These are phyloP conservation scores for Nigrospora osmanthi DNA, from an alignment of 2,329 filamentous ascomycete genomes.

Conservation along the genomic window DNA sequence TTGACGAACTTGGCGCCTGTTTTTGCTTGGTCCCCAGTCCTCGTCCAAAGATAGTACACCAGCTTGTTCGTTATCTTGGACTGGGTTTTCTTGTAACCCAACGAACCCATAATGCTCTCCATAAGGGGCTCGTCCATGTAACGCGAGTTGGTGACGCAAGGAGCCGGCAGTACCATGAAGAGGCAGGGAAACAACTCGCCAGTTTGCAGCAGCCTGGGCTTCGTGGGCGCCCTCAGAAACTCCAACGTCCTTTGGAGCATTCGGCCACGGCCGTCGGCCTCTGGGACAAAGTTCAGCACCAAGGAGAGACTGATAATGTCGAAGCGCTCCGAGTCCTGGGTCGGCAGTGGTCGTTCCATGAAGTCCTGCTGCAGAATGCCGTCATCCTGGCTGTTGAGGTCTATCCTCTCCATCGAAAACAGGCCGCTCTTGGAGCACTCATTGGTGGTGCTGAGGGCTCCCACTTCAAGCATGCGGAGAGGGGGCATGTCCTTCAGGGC, in stretches of 20 bases:
- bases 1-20: conserved; percentile 50
- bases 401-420: conserved; percentile 76
- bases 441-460: conserved; percentile 77
- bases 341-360: conserved; percentile 76
- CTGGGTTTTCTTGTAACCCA: conserved; percentile 63
- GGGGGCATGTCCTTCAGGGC: conserved; percentile 9
- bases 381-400: conserved; percentile 77
- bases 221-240: conserved; percentile 48
- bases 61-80: conserved; percentile 76
- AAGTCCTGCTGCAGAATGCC: conserved; percentile 88
- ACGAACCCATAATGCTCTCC: conserved; percentile 61
- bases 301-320: conserved; percentile 88
- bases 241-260: conserved; percentile 74
- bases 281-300: conserved; percentile 89
- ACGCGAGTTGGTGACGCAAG: conserved; percentile 83
- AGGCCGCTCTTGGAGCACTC: conserved; percentile 66
- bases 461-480: conserved; percentile 73
- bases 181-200: conserved; percentile 53
- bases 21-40: conserved; percentile 18
- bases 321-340: conserved; percentile 55
- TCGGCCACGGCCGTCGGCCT: conserved; percentile 64
- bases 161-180: conserved; percentile 83
- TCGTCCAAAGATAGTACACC: conserved; percentile 81
- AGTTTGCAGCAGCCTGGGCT: conserved; percentile 11
- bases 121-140: conserved; percentile 73